phyloP scores from a whole-genome alignment of 2,329 filamentous ascomycete species.

The Fusarium tanahbumbuense region DNA sequence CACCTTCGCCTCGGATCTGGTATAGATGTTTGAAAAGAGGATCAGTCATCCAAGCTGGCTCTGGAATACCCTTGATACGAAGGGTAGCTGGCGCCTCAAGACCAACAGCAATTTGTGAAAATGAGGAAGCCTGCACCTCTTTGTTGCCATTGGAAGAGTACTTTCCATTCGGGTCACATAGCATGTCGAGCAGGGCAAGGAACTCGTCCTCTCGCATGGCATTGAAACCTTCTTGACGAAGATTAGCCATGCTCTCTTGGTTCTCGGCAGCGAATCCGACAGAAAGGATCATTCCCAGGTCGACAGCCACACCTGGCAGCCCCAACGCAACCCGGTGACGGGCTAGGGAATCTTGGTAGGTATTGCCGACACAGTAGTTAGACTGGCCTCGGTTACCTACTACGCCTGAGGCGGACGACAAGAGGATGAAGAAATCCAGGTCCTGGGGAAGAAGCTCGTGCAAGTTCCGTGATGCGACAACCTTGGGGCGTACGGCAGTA shows the following conservation, averaged over 20 bases:
- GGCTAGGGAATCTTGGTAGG: slow-evolving; percentile 14
- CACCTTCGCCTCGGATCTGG: slow-evolving; percentile 1
- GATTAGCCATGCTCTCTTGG: slow-evolving; percentile 32
- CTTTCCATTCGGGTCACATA: not conserved
- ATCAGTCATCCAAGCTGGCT: slow-evolving; percentile 6
- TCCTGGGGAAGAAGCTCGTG: slow-evolving; percentile 50
- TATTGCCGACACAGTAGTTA: slow-evolving; percentile 64
- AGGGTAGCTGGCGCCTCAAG: not conserved
- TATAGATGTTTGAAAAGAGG: not conserved
- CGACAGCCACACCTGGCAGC: slow-evolving; percentile 55
- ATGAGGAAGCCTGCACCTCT: not conserved
- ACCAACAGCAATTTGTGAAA: slow-evolving; percentile 8
- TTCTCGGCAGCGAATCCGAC: slow-evolving; percentile 64
- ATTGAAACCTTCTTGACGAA: slow-evolving; percentile 4
- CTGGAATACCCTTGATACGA: not conserved
- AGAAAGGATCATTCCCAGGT: slow-evolving; percentile 64
- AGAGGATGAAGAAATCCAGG: slow-evolving; percentile 65
- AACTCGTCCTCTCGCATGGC: slow-evolving; percentile 8
- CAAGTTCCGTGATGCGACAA: slow-evolving; percentile 65
- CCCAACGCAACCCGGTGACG: not conserved
- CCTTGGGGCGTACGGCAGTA: slow-evolving; percentile 62
- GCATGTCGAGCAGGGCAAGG: slow-evolving; percentile 2
- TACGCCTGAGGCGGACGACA: slow-evolving; percentile 64
- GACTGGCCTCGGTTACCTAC: slow-evolving; percentile 65
- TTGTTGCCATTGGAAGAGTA: not conserved